phyloP scores from a whole-genome alignment of 2,329 filamentous ascomycete species.

The Helotiales sp. region DNA sequence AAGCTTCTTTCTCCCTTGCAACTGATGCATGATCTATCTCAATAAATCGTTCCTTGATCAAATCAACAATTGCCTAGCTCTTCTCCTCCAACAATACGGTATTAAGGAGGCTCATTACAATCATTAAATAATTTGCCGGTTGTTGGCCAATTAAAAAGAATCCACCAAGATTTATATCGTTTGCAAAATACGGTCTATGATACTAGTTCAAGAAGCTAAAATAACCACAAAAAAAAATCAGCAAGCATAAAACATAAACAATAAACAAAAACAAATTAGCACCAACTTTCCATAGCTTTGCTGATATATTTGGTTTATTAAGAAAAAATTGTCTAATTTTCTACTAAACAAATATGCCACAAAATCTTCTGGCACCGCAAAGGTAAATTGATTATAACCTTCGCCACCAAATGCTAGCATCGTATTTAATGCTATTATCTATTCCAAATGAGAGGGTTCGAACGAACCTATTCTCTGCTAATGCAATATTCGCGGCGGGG shows the following conservation, averaged over 20 bases:
- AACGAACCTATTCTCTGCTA: too few species aligned
- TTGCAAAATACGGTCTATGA: slow-evolving; percentile 54
- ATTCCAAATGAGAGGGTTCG: too few species aligned
- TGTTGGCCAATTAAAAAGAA: slow-evolving; percentile 62
- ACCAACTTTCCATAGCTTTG: slow-evolving; percentile 57
- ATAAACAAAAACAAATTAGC: slow-evolving; percentile 39
- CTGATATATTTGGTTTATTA: slow-evolving; percentile 56
- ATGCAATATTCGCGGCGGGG: too few species aligned
- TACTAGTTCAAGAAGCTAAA: slow-evolving; percentile 57
- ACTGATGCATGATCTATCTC: slow-evolving; percentile 77
- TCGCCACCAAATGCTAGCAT: slow-evolving; percentile 89
- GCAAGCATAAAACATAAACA: too few species aligned
- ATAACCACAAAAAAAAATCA: too few species aligned
- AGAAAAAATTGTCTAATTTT: slow-evolving; percentile 58
- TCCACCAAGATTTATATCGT: slow-evolving; percentile 56
- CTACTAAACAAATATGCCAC: slow-evolving; percentile 84
- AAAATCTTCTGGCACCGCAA: slow-evolving; percentile 85
- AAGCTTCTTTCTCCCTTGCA: slow-evolving; percentile 75
- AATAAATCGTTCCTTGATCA: slow-evolving; percentile 81
- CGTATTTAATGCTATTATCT: too few species aligned
- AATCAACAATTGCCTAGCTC: slow-evolving; percentile 78
- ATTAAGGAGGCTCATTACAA: slow-evolving; percentile 83
- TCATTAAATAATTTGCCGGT: slow-evolving; percentile 74
- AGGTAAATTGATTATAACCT: slow-evolving; percentile 83
- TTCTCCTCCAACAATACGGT: slow-evolving; percentile 85